A percentile compares a stretch with the other conserved stretches of the same genome.
Conservation (phyloP, 257 asterid genomes). For the Jacaranda mimosifolia region DNA sequence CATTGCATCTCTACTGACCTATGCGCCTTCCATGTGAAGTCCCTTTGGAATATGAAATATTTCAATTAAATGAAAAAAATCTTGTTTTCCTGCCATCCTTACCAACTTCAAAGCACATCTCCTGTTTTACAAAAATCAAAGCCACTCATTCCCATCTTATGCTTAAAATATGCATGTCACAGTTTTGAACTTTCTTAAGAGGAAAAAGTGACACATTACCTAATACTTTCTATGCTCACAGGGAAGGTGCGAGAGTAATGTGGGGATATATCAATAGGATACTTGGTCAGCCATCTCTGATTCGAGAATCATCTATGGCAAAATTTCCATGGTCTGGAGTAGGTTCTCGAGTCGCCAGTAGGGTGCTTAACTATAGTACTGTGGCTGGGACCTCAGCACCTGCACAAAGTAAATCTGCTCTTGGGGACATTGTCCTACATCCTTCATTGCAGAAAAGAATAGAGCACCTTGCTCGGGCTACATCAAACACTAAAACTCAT, state of each 20-base stretch:
- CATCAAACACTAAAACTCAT: constrained; percentile 91
- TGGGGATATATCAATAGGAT: constrained; percentile 97
- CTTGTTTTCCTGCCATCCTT: constrained; percentile 9
- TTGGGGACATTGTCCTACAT: constrained; percentile 77
- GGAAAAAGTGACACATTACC: not conserved
- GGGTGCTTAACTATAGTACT: constrained; percentile 56
- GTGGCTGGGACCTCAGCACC: constrained; percentile 55
- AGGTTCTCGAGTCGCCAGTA: constrained; percentile 67
- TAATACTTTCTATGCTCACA: constrained; percentile 43
- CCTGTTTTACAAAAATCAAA: not conserved
- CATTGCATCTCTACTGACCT: constrained; percentile 12
- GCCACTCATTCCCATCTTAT: not conserved
- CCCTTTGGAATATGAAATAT: not conserved
- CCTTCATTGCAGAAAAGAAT: constrained; percentile 90
- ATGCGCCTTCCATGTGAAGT: not conserved
- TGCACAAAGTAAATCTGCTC: constrained; percentile 63
- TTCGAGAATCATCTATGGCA: constrained; percentile 95
- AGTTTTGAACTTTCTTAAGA: constrained; percentile 11
- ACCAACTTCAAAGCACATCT: not conserved
- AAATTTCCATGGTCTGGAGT: constrained; percentile 90
- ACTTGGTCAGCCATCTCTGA: constrained; percentile 98
- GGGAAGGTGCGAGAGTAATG: constrained; percentile 96
- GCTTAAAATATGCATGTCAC: constrained; percentile 13
- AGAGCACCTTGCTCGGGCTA: constrained; percentile 94
- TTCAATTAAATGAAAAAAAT: not conserved